Evolutionary conservation across 208 protist genomes (phyloP).

Genomic region (Crithidia sp.): DNA sequence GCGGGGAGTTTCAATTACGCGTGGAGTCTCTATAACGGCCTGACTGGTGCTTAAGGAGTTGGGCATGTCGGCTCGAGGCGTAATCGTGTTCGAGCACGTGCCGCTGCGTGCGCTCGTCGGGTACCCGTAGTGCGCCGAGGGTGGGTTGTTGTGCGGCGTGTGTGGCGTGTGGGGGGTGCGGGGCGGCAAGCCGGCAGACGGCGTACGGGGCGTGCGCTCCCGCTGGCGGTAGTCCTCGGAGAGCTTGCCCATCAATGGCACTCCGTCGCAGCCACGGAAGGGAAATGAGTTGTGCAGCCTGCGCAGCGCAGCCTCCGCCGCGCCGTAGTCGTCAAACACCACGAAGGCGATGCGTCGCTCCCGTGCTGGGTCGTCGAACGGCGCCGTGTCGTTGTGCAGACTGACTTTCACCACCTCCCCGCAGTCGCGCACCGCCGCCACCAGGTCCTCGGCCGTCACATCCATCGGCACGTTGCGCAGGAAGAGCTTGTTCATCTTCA

Average conservation of each 20-base stretch:
- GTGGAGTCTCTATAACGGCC: background rate
- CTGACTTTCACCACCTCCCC: conserved; percentile 36
- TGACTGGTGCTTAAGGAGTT: conserved; percentile 5
- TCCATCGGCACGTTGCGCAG: conserved; percentile 55
- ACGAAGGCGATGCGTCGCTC: conserved; percentile 55
- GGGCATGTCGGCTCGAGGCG: background rate
- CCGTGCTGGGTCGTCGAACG: background rate
- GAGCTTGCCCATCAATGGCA: conserved; percentile 47
- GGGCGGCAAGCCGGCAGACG: conserved; percentile 3
- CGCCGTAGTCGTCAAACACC: conserved; percentile 41
- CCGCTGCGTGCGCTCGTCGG: conserved; percentile 4
- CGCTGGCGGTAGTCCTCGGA: conserved; percentile 20
- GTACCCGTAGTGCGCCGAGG: background rate
- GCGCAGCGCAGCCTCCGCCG: too few species aligned
- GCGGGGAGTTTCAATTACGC: conserved; percentile 15
- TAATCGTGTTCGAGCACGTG: conserved; percentile 1
- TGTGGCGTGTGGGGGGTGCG: conserved; percentile 13
- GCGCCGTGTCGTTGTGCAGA: conserved; percentile 39
- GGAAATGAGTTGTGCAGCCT: conserved; percentile 56
- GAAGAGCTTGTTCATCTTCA: conserved; percentile 55
- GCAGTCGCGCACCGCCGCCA: conserved; percentile 12
- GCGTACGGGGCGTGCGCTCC: conserved; percentile 6
- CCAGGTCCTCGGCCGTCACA: conserved; percentile 27
- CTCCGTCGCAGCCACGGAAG: conserved; percentile 40
- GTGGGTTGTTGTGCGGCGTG: conserved; percentile 8